A percentile compares a stretch with the other conserved stretches of the same genome.
Conservation (phyloP, 441 rosid genomes). For the Daphne laureola region DNA sequence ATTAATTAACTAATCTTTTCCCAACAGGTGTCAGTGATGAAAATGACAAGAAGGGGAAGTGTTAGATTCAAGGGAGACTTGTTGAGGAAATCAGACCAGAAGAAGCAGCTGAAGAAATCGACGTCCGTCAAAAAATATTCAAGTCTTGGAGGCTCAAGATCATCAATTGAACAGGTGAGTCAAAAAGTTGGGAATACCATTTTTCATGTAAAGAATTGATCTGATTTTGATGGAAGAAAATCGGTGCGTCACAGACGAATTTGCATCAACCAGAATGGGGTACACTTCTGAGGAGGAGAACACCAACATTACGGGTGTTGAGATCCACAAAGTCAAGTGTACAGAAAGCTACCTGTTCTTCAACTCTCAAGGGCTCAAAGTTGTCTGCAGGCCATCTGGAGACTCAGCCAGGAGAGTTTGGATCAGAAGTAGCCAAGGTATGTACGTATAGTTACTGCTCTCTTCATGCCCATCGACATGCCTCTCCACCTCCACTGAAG, state of each 20-base stretch:
- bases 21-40: constrained; percentile 34
- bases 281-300: constrained; percentile 25
- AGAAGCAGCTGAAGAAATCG: constrained; percentile 37
- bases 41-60: constrained; percentile 38
- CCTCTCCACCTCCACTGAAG: constrained; percentile 42
- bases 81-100: constrained; percentile 33
- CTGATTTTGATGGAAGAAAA: constrained; percentile 25
- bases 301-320: constrained; percentile 26
- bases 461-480: constrained; percentile 60
- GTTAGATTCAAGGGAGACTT: constrained; percentile 39
- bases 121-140: constrained; percentile 29
- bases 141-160: constrained; percentile 21
- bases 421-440: constrained; percentile 29
- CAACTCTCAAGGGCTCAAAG: constrained; percentile 66
- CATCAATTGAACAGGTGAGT: constrained; percentile 11
- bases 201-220: constrained; percentile 12
- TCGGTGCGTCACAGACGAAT: constrained; percentile 23
- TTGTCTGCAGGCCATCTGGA: constrained; percentile 25
- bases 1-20: neutral
- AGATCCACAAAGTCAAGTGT: constrained; percentile 30
- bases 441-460: constrained; percentile 85
- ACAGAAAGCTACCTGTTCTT: constrained; percentile 70
- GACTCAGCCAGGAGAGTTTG: constrained; percentile 23
- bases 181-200: constrained; percentile 7
- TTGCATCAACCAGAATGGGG: constrained; percentile 21